Evolutionary conservation across 345 rosid genomes (phyloP).

Genomic region (Pistacia atlantica): DNA sequence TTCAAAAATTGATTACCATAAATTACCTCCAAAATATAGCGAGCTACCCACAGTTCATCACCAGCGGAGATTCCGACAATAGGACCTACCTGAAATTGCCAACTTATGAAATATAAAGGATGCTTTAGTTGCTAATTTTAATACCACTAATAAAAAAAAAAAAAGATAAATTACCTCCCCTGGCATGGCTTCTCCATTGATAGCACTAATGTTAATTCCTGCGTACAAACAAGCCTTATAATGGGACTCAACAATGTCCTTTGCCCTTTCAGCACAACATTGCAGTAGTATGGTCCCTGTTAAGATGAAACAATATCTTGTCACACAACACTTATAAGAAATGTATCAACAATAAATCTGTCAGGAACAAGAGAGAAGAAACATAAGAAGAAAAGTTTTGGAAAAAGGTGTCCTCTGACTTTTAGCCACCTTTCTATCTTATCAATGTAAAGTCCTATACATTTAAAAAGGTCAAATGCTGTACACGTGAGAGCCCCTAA

Average conservation of each 20-base stretch:
- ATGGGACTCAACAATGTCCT: constrained; percentile 89
- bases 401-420: too few species aligned
- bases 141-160: neutral
- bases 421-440: too few species aligned
- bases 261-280: constrained; percentile 78
- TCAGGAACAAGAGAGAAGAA: too few species aligned
- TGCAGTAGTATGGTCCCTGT: constrained; percentile 98
- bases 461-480: too few species aligned
- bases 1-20: neutral
- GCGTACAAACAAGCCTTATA: constrained; percentile 95
- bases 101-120: constrained; percentile 37
- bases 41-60: constrained; percentile 93
- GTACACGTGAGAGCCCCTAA: too few species aligned
- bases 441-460: too few species aligned
- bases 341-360: neutral
- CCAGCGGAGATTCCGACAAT: constrained; percentile 80
- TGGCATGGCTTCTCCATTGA: constrained; percentile 98
- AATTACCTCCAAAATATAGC: constrained; percentile 89
- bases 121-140: neutral
- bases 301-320: neutral
- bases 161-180: constrained; percentile 60
- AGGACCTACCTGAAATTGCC: constrained; percentile 99
- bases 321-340: neutral
- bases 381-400: too few species aligned
- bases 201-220: constrained; percentile 84